Conservation (phyloP, 495 filamentous ascomycete genomes). For the Neurospora sp. region DNA sequence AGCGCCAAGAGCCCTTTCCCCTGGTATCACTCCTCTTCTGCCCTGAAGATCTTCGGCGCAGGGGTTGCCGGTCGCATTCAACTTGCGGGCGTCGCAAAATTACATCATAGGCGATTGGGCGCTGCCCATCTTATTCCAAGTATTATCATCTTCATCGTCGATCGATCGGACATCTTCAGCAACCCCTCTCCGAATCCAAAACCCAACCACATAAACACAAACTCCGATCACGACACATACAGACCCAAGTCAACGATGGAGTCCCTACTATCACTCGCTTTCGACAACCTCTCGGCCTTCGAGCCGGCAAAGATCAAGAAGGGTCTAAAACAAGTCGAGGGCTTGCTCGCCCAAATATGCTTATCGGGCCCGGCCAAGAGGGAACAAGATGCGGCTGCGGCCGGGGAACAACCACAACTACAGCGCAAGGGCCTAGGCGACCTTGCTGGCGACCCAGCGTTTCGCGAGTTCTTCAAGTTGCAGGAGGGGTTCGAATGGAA, state of each 20-base stretch:
- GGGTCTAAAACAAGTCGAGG: slow-evolving; percentile 90
- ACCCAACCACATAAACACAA: neutral
- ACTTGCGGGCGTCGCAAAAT: neutral
- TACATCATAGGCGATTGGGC: neutral
- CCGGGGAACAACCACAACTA: slow-evolving; percentile 12
- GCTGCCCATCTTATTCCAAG: neutral
- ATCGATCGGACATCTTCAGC: neutral
- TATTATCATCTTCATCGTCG: neutral
- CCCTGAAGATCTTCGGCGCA: neutral
- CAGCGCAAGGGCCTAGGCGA: slow-evolving; percentile 52
- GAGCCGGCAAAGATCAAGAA: slow-evolving; percentile 83
- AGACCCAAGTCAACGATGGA: slow-evolving; percentile 53
- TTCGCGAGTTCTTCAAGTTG: slow-evolving; percentile 90
- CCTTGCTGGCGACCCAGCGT: slow-evolving; percentile 76
- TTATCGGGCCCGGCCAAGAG: slow-evolving; percentile 46
- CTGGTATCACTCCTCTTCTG: neutral
- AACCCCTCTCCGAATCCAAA: neutral
- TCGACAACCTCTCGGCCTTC: slow-evolving; percentile 93
- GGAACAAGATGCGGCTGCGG: slow-evolving; percentile 17
- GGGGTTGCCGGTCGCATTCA: neutral
- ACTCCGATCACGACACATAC: neutral
- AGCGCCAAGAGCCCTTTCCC: neutral
- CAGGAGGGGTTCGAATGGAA: slow-evolving; percentile 99
- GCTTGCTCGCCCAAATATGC: slow-evolving; percentile 91
- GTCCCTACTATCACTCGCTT: slow-evolving; percentile 80